A percentile compares a stretch with the other conserved stretches of the same genome.
Evolutionary conservation across 192 early-diverging fungal genomes (phyloP).

Genomic region (Gamsiella multidivaricata): DNA sequence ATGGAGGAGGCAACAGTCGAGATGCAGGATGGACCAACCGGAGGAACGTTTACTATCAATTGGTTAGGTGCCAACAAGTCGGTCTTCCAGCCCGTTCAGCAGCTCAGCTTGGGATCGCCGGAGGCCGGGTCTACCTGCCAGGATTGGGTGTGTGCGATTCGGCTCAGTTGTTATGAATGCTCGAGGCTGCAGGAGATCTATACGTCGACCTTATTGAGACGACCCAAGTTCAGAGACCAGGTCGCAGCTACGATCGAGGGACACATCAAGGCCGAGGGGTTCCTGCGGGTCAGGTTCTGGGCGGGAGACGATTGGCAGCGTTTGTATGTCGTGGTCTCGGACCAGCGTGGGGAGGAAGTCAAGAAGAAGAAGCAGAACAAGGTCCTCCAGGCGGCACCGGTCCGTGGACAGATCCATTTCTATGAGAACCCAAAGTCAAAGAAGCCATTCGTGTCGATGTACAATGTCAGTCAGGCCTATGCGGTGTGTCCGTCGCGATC

Average conservation of each 20-base stretch:
- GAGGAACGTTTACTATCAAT: slow-evolving; percentile 71
- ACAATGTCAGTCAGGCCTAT: slow-evolving; percentile 67
- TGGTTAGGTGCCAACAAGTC: slow-evolving; percentile 78
- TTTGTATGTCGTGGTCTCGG: slow-evolving; percentile 63
- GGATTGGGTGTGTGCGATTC: slow-evolving; percentile 77
- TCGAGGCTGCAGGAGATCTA: slow-evolving; percentile 82
- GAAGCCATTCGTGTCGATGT: slow-evolving; percentile 58
- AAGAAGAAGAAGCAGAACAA: slow-evolving; percentile 63
- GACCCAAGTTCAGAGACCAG: slow-evolving; percentile 57
- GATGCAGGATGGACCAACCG: slow-evolving; percentile 66
- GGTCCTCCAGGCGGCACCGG: slow-evolving; percentile 51
- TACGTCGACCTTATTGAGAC: slow-evolving; percentile 65
- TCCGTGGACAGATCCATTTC: slow-evolving; percentile 63
- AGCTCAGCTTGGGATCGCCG: slow-evolving; percentile 61
- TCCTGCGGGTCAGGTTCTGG: slow-evolving; percentile 64
- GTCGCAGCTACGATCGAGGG: slow-evolving; percentile 63
- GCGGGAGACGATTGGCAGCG: slow-evolving; percentile 61
- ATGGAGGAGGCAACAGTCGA: slow-evolving; percentile 74
- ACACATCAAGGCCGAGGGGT: slow-evolving; percentile 66
- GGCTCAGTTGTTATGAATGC: slow-evolving; percentile 80
- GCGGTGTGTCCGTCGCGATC: slow-evolving; percentile 62
- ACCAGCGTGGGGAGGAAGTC: slow-evolving; percentile 57
- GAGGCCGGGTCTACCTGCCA: slow-evolving; percentile 63
- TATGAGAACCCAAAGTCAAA: slow-evolving; percentile 64
- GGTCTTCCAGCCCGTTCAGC: slow-evolving; percentile 58